phyloP scores from a whole-genome alignment of 768 basidiomycete genomes.

The Suillus discolor region DNA sequence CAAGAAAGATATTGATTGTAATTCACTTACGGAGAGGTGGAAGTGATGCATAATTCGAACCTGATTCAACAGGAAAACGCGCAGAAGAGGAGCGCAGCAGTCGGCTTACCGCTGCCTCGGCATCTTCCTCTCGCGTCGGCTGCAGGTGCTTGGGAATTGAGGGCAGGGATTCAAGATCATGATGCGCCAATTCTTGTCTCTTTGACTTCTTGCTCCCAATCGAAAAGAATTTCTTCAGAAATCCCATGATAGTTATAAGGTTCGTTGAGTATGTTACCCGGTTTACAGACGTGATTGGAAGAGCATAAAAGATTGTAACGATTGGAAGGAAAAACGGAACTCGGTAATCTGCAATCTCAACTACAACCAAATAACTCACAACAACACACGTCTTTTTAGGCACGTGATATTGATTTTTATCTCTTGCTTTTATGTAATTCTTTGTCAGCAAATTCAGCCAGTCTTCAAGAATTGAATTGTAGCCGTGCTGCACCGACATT shows the following conservation, averaged over 20 bases:
- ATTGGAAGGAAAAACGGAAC: slow-evolving; percentile 6
- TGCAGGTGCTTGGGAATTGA: slow-evolving; percentile 20
- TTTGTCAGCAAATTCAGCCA: too few species aligned
- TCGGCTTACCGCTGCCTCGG: slow-evolving; percentile 44
- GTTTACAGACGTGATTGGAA: slow-evolving; percentile 29
- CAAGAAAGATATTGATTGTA: slow-evolving; percentile 12
- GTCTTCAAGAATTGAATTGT: too few species aligned
- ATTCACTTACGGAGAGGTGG: slow-evolving; percentile 69
- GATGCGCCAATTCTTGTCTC: slow-evolving; percentile 36
- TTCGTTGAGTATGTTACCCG: slow-evolving; percentile 24
- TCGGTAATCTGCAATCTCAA: slow-evolving; percentile 24
- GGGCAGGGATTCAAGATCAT: slow-evolving; percentile 31
- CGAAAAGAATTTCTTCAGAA: slow-evolving; percentile 72
- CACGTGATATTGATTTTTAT: slow-evolving; percentile 18
- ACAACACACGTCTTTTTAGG: slow-evolving; percentile 19
- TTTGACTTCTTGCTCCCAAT: slow-evolving; percentile 66
- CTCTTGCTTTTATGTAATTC: too few species aligned
- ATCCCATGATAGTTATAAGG: slow-evolving; percentile 50
- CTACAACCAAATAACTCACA: slow-evolving; percentile 47
- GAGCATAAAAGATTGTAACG: slow-evolving; percentile 23
- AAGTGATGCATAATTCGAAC: slow-evolving; percentile 56
- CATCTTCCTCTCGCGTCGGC: slow-evolving; percentile 42
- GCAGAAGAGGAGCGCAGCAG: slow-evolving; percentile 76
- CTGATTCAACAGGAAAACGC: slow-evolving; percentile 58
- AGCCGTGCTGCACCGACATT: too few species aligned